A percentile compares a stretch with the other conserved stretches of the same genome.
phyloP scores from a whole-genome alignment of 83 land plant species.

The Picea abies region DNA sequence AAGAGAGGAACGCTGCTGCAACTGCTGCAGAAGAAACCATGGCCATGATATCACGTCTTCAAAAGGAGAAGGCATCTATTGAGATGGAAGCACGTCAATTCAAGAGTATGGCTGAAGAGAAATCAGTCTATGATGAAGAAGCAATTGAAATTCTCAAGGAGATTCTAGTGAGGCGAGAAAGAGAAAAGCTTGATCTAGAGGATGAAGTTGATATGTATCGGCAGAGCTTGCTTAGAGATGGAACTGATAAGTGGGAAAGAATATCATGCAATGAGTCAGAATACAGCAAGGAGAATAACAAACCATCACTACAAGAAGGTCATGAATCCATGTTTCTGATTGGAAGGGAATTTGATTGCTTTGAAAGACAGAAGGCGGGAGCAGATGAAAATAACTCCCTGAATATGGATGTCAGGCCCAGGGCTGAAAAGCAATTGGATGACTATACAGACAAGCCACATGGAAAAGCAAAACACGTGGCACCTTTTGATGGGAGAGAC shows the following conservation, averaged over 20 bases:
- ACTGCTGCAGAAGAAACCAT: constrained; percentile 72
- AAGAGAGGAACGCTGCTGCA: constrained; percentile 72
- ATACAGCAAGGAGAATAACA: not conserved
- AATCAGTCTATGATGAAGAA: constrained; percentile 65
- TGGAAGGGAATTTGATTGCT: constrained; percentile 17
- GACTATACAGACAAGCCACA: too few relatives aligned
- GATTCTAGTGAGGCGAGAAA: constrained; percentile 59
- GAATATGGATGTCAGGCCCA: not conserved
- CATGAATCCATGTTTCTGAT: not conserved
- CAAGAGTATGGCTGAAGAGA: constrained; percentile 65
- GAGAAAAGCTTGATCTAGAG: constrained; percentile 55
- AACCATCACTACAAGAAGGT: not conserved
- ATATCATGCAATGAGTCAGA: constrained; percentile 7
- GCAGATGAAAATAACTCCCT: constrained; percentile 23
- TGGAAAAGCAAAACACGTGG: too few relatives aligned
- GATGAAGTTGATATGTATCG: constrained; percentile 58
- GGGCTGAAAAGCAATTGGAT: too few relatives aligned
- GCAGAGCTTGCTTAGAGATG: constrained; percentile 23
- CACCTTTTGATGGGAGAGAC: too few relatives aligned
- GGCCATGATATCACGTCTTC: constrained; percentile 74
- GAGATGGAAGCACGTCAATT: constrained; percentile 73
- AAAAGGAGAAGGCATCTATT: constrained; percentile 65
- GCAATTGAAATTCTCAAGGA: constrained; percentile 74
- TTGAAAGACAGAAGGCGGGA: constrained; percentile 30
- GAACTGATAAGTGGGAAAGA: constrained; percentile 14